phyloP scores from a whole-genome alignment of 176 grass and related monocot genomes.

The Leersia perrieri region DNA sequence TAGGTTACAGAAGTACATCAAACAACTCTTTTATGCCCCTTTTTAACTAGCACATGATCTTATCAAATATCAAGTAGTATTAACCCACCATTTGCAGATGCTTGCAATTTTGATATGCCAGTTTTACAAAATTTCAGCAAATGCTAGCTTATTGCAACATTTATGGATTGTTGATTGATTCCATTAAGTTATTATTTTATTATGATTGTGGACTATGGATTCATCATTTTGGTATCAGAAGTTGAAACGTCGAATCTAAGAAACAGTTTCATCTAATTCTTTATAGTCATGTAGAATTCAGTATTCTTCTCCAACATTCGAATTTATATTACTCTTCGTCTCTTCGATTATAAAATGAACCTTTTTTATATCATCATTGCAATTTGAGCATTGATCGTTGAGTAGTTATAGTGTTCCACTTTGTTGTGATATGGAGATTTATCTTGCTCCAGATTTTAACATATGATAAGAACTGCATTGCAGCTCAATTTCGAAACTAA shows the following conservation, averaged over 20 bases:
- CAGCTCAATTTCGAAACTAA: not conserved
- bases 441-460: not conserved
- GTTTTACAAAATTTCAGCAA: slow-evolving; percentile 9
- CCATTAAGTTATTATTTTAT: slow-evolving; percentile 12
- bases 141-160: not conserved
- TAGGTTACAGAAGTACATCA: not conserved
- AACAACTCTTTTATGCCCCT: not conserved
- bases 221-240: slow-evolving; percentile 21
- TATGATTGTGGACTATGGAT: slow-evolving; percentile 5
- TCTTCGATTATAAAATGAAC: not conserved
- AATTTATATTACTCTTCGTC: not conserved
- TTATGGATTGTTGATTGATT: slow-evolving; percentile 5
- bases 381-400: not conserved
- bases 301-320: not conserved
- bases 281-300: not conserved
- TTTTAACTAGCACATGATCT: not conserved
- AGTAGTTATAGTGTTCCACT: not conserved
- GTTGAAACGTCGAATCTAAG: not conserved
- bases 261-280: not conserved
- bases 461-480: not conserved
- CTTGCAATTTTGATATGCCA: not conserved
- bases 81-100: not conserved
- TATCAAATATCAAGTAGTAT: not conserved
- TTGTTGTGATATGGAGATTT: not conserved
- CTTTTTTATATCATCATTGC: not conserved